phyloP scores from a whole-genome alignment of 2,329 filamentous ascomycete species.

The Ascochyta koolunga region DNA sequence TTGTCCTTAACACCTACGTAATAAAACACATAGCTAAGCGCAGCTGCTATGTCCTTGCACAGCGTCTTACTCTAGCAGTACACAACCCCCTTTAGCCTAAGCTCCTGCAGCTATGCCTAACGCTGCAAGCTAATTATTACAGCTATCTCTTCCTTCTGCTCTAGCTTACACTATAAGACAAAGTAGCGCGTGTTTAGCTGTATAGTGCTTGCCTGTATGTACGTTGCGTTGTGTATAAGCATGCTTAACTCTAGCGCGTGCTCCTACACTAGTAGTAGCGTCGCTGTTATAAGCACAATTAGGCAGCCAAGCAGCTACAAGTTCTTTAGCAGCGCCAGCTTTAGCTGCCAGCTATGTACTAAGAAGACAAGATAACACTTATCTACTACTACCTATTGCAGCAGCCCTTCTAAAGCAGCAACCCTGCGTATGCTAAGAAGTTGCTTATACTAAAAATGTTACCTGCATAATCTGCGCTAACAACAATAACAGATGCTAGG shows the following conservation, averaged over 20 bases:
- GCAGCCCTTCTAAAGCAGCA: constrained; percentile 20
- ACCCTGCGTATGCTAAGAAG: background rate
- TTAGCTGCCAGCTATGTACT: constrained; percentile 18
- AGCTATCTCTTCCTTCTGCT: background rate
- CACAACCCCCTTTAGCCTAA: constrained; percentile 16
- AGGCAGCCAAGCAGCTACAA: constrained; percentile 16
- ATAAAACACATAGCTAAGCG: constrained; percentile 23
- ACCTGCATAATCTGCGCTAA: background rate
- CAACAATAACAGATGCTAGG: background rate
- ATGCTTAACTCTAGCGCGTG: constrained; percentile 18
- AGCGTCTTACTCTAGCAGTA: constrained; percentile 20
- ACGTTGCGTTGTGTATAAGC: constrained; percentile 10
- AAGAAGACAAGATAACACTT: constrained; percentile 28
- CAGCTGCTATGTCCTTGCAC: constrained; percentile 12
- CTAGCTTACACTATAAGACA: constrained; percentile 13
- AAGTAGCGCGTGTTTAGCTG: constrained; percentile 13
- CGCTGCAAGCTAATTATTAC: background rate
- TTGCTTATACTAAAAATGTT: too few species aligned
- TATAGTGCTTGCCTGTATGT: constrained; percentile 20
- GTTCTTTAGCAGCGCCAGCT: constrained; percentile 16
- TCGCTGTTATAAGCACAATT: constrained; percentile 21
- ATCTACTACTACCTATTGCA: constrained; percentile 21
- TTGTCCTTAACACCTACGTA: constrained; percentile 10
- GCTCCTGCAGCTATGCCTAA: background rate
- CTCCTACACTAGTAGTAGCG: constrained; percentile 14